phyloP scores from a whole-genome alignment of 805 yeast genomes.

The Wickerhamiella hasegawae region DNA sequence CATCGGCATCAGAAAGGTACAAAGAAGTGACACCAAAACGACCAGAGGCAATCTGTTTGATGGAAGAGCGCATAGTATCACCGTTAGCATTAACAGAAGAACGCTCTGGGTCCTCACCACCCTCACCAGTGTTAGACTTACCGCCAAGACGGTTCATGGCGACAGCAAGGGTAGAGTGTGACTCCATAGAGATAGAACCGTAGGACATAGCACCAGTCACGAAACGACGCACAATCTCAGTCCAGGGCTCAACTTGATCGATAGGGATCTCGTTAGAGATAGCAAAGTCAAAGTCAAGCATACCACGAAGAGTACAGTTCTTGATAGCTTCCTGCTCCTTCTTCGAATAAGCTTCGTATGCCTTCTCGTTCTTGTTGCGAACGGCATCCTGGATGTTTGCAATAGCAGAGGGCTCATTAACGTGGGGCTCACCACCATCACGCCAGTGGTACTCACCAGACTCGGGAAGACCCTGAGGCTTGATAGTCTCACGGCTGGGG shows the following conservation, averaged over 20 bases:
- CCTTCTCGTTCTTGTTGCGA: conserved; percentile 83
- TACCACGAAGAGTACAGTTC: conserved; percentile 86
- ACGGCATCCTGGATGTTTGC: conserved; percentile 98
- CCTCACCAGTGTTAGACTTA: conserved; percentile 97
- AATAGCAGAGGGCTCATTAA: conserved; percentile 87
- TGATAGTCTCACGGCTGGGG: conserved; percentile 58
- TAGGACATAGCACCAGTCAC: conserved; percentile 99
- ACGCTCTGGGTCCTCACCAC: conserved; percentile 95
- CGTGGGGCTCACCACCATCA: conserved; percentile 94
- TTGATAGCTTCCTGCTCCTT: conserved; percentile 83
- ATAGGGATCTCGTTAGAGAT: conserved; percentile 63
- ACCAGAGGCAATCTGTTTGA: conserved; percentile 95
- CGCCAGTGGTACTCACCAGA: conserved; percentile 98
- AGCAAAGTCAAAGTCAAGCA: conserved; percentile 77
- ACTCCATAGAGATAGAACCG: conserved; percentile 97
- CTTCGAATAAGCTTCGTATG: conserved; percentile 78
- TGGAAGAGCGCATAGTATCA: conserved; percentile 97
- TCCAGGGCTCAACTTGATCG: conserved; percentile 99
- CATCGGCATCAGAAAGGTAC: conserved; percentile 91
- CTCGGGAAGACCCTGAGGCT: conserved; percentile 70
- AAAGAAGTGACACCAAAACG: conserved; percentile 95
- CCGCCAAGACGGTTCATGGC: conserved; percentile 98
- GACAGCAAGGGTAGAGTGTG: conserved; percentile 92
- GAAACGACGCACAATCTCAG: conserved; percentile 92
- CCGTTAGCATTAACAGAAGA: conserved; percentile 69